These are phyloP conservation scores for Rhodocollybia butyracea DNA, from an alignment of 768 basidiomycete species.

Conservation along the genomic window DNA sequence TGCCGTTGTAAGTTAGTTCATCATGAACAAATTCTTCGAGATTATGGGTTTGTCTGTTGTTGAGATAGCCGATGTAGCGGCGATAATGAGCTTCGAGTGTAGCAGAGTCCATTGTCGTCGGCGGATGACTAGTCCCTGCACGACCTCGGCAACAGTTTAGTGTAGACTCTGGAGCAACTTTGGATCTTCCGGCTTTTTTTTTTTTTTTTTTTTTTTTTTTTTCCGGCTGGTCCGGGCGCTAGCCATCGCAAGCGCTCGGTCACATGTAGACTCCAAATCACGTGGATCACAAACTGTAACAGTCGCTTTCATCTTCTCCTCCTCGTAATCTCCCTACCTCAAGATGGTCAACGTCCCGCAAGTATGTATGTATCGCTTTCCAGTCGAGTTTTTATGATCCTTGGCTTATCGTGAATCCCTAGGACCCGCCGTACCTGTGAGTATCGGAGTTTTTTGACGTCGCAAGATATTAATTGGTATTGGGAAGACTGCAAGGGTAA, in stretches of 20 bases:
- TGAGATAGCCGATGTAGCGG: background rate
- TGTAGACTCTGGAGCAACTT: too few species aligned
- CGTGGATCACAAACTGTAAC: background rate
- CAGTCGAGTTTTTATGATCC: constrained; percentile 12
- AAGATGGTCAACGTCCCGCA: constrained; percentile 96
- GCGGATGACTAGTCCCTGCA: too few species aligned
- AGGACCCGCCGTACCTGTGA: constrained; percentile 97
- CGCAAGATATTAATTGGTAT: constrained; percentile 6
- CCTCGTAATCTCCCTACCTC: too few species aligned
- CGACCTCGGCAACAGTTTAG: too few species aligned
- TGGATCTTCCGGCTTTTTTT: too few species aligned
- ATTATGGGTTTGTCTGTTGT: background rate
- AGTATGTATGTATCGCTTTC: constrained; percentile 49
- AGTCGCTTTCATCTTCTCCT: too few species aligned
- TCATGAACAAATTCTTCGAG: constrained; percentile 1
- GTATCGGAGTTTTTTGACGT: constrained; percentile 27
- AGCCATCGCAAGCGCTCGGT: too few species aligned
- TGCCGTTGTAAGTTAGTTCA: background rate
- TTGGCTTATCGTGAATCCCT: constrained; percentile 14
- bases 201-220: too few species aligned
- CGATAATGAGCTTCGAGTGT: background rate
- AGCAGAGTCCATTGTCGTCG: background rate
- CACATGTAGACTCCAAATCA: too few species aligned
- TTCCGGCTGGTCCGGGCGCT: too few species aligned
- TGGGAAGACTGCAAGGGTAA: constrained; percentile 89